Conservation (phyloP, 2,329 filamentous ascomycete species). For the Acarospora socialis region DNA sequence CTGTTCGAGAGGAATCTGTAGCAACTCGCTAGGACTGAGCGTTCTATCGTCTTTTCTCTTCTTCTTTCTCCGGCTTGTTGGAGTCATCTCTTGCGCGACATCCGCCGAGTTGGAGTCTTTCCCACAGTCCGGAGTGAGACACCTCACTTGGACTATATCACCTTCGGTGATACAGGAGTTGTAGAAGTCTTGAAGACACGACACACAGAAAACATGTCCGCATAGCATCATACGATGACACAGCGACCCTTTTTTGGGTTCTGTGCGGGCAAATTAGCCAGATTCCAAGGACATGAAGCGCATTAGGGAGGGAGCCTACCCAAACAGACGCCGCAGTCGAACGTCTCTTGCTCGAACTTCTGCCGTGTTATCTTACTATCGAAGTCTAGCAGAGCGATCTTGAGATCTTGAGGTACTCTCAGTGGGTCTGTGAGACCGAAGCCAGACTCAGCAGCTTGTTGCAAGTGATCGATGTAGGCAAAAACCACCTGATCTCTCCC, state of each 20-base stretch:
- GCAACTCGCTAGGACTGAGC: slow-evolving; percentile 69
- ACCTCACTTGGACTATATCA: slow-evolving; percentile 64
- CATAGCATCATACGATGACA: slow-evolving; percentile 78
- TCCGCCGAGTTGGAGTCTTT: slow-evolving; percentile 38
- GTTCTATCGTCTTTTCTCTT: slow-evolving; percentile 49
- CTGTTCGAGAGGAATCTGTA: slow-evolving; percentile 58
- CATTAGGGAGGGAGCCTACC: slow-evolving; percentile 2
- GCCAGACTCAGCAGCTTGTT: slow-evolving; percentile 43
- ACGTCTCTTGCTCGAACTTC: slow-evolving; percentile 70
- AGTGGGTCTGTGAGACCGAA: slow-evolving; percentile 40
- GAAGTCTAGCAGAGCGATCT: slow-evolving; percentile 62
- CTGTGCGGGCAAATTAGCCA: slow-evolving; percentile 24
- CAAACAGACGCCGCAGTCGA: slow-evolving; percentile 75
- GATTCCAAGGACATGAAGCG: not conserved
- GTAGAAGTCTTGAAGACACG: slow-evolving; percentile 85
- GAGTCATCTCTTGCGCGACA: slow-evolving; percentile 12
- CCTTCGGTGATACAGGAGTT: slow-evolving; percentile 76
- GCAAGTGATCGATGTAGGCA: slow-evolving; percentile 49
- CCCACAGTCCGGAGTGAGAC: slow-evolving; percentile 65
- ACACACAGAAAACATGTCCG: slow-evolving; percentile 76
- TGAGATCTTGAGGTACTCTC: slow-evolving; percentile 36
- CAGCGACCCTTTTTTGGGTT: slow-evolving; percentile 72
- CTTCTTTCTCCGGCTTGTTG: slow-evolving; percentile 26
- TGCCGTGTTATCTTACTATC: slow-evolving; percentile 59
- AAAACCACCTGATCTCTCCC: slow-evolving; percentile 46